Evolutionary conservation across 352 stramenopile genomes (phyloP), one percentile per base, ranked within the genome.

Genomic region (Pythium diclinum): DNA sequence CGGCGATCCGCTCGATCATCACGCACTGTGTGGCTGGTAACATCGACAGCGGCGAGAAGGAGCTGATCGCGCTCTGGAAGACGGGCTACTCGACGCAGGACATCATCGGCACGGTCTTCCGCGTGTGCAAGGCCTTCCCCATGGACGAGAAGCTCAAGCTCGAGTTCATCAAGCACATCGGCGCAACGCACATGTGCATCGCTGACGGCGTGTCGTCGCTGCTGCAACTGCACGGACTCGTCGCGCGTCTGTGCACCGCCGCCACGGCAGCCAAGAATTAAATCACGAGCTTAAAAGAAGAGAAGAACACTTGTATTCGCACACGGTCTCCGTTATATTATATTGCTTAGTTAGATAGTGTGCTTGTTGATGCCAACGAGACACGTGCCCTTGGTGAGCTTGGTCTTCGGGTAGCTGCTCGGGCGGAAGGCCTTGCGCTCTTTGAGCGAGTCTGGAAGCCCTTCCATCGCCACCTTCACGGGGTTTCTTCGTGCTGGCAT

Each of bases 81-180:
- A 88, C 83, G 3, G 97, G 97, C 0, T 99, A 99, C 81, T 96
- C 91, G 59, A 89, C 94, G 13, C 89, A 91, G 57, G 97, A 99
- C 77, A 99, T 99, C 72, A 98, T 99, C 68, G 92, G 91, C 48
- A 99, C 97, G 0, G 62, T 99, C 36, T 99, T 99, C 77, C 94
- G 97, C 64, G 96, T 99, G 14, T 90, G 82, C 67, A 98, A 98
- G 75, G 79, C 79, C 33, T 76, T 88, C 60, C 68, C 86, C 6
- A 92, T 96, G 80, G 77, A 89, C 65, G 89, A 96, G 65, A 84
- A 82, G 51, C 72, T 94, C 30, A 90, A 95, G 69, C 73, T 95
- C 48, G 83, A 97, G 51, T 95, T 98, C 65, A 82, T 96, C 56
- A 97, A 98, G 73, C 87, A 87, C 51, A 89, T 92, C 62, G 82